Evolutionary conservation across 495 filamentous ascomycete genomes (phyloP).

Genomic region (Jackrogersella minutella): DNA sequence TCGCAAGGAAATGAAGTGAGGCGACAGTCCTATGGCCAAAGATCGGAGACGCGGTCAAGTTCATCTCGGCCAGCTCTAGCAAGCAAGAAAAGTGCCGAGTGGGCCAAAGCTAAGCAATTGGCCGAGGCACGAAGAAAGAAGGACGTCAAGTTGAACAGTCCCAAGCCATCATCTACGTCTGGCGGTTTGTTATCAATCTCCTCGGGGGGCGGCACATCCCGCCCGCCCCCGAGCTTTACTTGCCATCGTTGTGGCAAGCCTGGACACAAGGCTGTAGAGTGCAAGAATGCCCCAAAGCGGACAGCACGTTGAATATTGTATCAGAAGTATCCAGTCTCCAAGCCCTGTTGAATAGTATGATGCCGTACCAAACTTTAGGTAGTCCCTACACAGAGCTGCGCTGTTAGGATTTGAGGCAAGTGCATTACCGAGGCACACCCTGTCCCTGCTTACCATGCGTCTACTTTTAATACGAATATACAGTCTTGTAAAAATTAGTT

Average conservation of each 20-base stretch:
- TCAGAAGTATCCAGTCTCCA: slow-evolving; percentile 8
- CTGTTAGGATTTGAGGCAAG: slow-evolving; percentile 8
- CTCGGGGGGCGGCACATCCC: slow-evolving; percentile 35
- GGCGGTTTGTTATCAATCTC: slow-evolving; percentile 45
- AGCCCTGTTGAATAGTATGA: neutral
- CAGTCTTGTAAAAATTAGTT: neutral
- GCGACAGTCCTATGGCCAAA: slow-evolving; percentile 28
- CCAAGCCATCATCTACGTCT: slow-evolving; percentile 59
- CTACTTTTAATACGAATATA: slow-evolving; percentile 1
- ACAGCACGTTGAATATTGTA: slow-evolving; percentile 30
- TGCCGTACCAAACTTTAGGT: slow-evolving; percentile 23
- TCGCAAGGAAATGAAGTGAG: slow-evolving; percentile 21
- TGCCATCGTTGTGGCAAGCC: slow-evolving; percentile 44
- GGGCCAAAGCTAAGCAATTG: slow-evolving; percentile 52
- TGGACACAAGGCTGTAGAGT: slow-evolving; percentile 42
- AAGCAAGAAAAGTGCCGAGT: slow-evolving; percentile 49
- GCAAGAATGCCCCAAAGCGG: slow-evolving; percentile 33
- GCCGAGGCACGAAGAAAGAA: slow-evolving; percentile 63
- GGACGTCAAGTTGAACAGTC: slow-evolving; percentile 64
- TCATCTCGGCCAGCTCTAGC: slow-evolving; percentile 15
- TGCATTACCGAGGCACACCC: slow-evolving; percentile 1
- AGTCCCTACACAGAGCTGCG: slow-evolving; percentile 4
- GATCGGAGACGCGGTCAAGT: slow-evolving; percentile 16
- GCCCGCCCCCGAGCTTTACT: slow-evolving; percentile 24
- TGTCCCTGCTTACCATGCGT: neutral